Evolutionary conservation across 1,139 yeast genomes (phyloP).

Genomic region (Pichiaceae sp.): DNA sequence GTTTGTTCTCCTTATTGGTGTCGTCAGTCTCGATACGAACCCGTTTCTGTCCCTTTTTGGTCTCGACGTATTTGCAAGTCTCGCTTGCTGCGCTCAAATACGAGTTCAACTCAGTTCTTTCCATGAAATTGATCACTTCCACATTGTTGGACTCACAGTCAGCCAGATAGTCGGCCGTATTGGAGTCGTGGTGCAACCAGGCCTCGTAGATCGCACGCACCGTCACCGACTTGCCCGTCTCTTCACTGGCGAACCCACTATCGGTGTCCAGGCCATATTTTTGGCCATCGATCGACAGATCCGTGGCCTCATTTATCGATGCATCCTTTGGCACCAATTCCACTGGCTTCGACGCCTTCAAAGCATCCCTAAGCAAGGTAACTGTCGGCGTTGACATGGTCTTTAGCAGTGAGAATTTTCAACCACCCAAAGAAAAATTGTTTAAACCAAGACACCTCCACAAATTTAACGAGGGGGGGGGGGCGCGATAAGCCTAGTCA

Average conservation of each 20-base stretch:
- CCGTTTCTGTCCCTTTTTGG: slow-evolving; percentile 3
- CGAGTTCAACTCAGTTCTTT: slow-evolving; percentile 73
- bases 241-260: slow-evolving; percentile 56
- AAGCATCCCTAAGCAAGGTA: slow-evolving; percentile 10
- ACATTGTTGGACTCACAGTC: slow-evolving; percentile 60
- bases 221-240: slow-evolving; percentile 27
- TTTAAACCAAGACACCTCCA: too few relatives aligned
- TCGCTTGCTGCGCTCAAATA: slow-evolving; percentile 70
- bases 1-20: slow-evolving; percentile 7
- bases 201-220: slow-evolving; percentile 52
- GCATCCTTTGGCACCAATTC: slow-evolving; percentile 16
- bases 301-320: slow-evolving; percentile 19
- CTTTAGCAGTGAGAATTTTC: not conserved
- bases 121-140: slow-evolving; percentile 72
- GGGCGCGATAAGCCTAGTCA: not conserved
- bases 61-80: slow-evolving; percentile 41
- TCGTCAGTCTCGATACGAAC: slow-evolving; percentile 11
- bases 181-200: slow-evolving; percentile 63
- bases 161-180: slow-evolving; percentile 75
- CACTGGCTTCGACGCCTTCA: slow-evolving; percentile 10
- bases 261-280: slow-evolving; percentile 28
- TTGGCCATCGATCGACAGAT: slow-evolving; percentile 17
- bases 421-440: too few relatives aligned
- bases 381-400: slow-evolving; percentile 2
- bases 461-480: too few relatives aligned